Evolutionary conservation across 208 protist species (phyloP), one percentile per base, ranked within the genome.

Genomic region (Trypanosoma cruzi): DNA sequence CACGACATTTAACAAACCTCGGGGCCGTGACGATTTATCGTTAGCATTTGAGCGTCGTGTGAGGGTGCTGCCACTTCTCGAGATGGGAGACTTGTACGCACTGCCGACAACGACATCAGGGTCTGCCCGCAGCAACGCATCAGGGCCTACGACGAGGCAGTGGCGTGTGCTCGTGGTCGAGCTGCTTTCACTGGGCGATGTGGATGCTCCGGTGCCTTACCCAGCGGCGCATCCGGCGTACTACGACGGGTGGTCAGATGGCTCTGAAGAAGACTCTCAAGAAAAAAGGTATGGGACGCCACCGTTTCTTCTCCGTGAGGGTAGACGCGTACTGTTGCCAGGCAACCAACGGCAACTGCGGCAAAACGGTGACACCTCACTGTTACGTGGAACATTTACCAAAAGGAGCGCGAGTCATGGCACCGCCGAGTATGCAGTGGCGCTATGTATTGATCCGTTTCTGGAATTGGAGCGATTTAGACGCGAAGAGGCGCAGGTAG

Each of bases 401-500:
- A 73, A 56, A 18, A 1, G 34, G 0, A 28, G 24, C 24, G 16
- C 26, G 29, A 18, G 40, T 16, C 40, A 44, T 14, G 40, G 8
- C 40, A 1, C 3, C 40, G 53, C 61, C 20, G 16, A 22, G 11
- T 77, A 54, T 60, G 50, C 56, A 49, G 63, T 82, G 4, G 77
- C 80, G 0, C 59, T 85, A 36, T 90, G 83, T 49, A 77, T 93
- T 13, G 80, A 96, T 71, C 90, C 90, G 0, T 81, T 84, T 66
- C 77, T 95, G 24, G 79, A 88, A 59, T 64, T 85, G 55, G 73
- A 75, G 10, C 85, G 75, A 40, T 92, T 83, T 62, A 86, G 80
- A 14, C 82, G 88, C 7, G 88, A 92, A 65, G 91, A 96, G 81
- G 91, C 88, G 24, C 85, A 96, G 80, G 91, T 94, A 52, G 88